phyloP scores from a whole-genome alignment of 768 basidiomycete species.

The Daedaleopsis sinensis region DNA sequence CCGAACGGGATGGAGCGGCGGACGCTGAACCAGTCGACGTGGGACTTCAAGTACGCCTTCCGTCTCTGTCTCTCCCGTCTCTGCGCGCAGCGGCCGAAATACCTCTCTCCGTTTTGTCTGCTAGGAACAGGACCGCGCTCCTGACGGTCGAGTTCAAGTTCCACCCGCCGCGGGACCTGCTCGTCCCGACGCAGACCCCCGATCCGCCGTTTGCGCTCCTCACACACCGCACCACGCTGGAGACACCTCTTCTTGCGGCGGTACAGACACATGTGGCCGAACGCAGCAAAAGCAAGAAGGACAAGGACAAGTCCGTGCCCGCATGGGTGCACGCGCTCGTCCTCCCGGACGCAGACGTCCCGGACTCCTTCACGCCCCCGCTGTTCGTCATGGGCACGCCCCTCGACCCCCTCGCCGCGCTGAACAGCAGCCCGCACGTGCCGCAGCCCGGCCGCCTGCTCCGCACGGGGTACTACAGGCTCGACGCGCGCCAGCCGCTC shows the following conservation, averaged over 20 bases:
- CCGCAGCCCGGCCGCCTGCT: slow-evolving; percentile 27
- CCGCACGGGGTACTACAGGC: slow-evolving; percentile 50
- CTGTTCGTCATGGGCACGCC: slow-evolving; percentile 61
- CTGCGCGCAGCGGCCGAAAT: slow-evolving; percentile 6
- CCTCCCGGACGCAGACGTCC: slow-evolving; percentile 55
- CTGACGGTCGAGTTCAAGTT: slow-evolving; percentile 78
- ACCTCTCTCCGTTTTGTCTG: slow-evolving; percentile 4
- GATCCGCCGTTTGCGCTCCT: slow-evolving; percentile 52
- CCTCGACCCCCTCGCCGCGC: slow-evolving; percentile 36
- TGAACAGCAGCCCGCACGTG: slow-evolving; percentile 7
- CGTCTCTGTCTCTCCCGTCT: slow-evolving; percentile 14
- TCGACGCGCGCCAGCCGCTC: slow-evolving; percentile 56
- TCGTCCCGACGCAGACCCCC: slow-evolving; percentile 39
- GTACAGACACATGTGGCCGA: slow-evolving; percentile 52
- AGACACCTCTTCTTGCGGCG: slow-evolving; percentile 51
- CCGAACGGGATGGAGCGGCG: slow-evolving; percentile 83
- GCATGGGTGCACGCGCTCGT: slow-evolving; percentile 61
- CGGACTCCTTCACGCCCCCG: slow-evolving; percentile 57
- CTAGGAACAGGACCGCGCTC: slow-evolving; percentile 66
- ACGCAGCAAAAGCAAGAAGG: slow-evolving; percentile 46
- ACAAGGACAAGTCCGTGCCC: slow-evolving; percentile 43
- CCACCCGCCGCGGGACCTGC: slow-evolving; percentile 52
- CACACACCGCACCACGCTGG: slow-evolving; percentile 64
- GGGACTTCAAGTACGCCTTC: slow-evolving; percentile 73
- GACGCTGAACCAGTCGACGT: slow-evolving; percentile 78